Conservation (phyloP, 164 flowering plant species). For the Protea cynaroides region DNA sequence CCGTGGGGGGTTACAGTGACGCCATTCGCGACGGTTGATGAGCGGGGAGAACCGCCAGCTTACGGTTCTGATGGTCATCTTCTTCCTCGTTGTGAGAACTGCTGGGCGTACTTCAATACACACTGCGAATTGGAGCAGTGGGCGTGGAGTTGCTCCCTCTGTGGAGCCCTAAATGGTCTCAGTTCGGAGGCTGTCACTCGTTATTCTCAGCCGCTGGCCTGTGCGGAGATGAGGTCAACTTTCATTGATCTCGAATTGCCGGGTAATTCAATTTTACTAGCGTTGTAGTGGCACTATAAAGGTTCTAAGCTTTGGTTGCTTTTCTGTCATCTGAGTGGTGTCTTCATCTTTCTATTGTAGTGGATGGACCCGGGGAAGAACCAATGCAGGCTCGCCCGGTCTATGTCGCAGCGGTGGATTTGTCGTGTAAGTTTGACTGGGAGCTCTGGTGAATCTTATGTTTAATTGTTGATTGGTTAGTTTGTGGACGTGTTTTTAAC, state of each 20-base stretch:
- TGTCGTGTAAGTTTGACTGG: conserved; percentile 60
- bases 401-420: conserved; percentile 91
- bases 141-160: conserved; percentile 89
- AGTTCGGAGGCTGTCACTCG: conserved; percentile 54
- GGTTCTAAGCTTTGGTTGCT: neutral
- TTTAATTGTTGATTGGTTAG: neutral
- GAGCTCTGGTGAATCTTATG: neutral
- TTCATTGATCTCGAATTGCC: conserved; percentile 93
- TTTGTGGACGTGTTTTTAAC: too few relatives aligned
- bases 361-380: conserved; percentile 61
- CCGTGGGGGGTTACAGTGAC: conserved; percentile 90
- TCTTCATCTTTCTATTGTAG: conserved; percentile 21
- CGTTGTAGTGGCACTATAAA: neutral
- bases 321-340: conserved; percentile 7
- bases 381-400: conserved; percentile 75
- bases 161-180: conserved; percentile 87
- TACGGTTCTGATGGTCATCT: conserved; percentile 72
- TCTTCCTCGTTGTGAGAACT: conserved; percentile 89
- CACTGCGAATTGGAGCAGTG: conserved; percentile 91
- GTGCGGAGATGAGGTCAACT: conserved; percentile 79
- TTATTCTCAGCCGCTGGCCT: conserved; percentile 62
- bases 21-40: conserved; percentile 80
- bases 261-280: conserved; percentile 24
- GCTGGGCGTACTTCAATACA: conserved; percentile 94
- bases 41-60: conserved; percentile 57